Evolutionary conservation across 208 protist species (phyloP).

Genomic region (Acanthamoeba lenticulata): DNA sequence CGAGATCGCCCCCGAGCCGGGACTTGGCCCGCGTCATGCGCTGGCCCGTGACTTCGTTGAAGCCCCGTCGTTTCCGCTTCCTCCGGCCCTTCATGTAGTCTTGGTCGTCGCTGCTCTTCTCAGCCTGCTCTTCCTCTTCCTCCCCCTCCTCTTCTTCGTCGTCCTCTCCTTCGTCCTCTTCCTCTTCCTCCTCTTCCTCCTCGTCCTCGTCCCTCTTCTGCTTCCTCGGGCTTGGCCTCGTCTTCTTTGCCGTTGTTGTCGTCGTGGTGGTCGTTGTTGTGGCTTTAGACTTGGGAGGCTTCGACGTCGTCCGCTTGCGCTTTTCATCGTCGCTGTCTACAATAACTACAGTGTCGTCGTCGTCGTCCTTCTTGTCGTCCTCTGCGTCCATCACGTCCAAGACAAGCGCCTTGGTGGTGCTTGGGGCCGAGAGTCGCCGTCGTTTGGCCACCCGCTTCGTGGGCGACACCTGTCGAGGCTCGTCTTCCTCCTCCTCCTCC

Average conservation of each 20-base stretch:
- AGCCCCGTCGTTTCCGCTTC: neutral
- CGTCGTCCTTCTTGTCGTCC: neutral
- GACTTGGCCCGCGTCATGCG: too few relatives aligned
- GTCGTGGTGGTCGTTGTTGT: too few relatives aligned
- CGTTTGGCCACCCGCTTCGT: neutral
- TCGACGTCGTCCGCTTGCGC: too few relatives aligned
- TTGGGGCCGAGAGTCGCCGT: neutral
- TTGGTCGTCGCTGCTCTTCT: neutral
- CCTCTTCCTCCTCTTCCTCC: neutral
- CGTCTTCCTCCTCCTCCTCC: conserved; percentile 1
- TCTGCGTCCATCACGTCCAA: neutral
- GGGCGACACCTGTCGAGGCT: neutral
- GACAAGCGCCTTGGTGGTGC: neutral
- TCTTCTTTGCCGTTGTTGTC: neutral
- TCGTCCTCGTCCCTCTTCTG: neutral
- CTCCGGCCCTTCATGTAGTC: conserved; percentile 6
- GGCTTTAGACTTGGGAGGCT: neutral
- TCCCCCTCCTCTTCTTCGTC: neutral
- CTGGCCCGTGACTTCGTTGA: neutral
- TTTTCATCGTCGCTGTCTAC: conserved; percentile 27
- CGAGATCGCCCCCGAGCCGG: too few relatives aligned
- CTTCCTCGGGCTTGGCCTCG: neutral
- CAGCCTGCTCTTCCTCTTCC: neutral
- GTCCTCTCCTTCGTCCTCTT: neutral
- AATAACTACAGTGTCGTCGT: neutral